Evolutionary conservation across 331 rosid species (phyloP).

Genomic region (Acacia pycnantha): DNA sequence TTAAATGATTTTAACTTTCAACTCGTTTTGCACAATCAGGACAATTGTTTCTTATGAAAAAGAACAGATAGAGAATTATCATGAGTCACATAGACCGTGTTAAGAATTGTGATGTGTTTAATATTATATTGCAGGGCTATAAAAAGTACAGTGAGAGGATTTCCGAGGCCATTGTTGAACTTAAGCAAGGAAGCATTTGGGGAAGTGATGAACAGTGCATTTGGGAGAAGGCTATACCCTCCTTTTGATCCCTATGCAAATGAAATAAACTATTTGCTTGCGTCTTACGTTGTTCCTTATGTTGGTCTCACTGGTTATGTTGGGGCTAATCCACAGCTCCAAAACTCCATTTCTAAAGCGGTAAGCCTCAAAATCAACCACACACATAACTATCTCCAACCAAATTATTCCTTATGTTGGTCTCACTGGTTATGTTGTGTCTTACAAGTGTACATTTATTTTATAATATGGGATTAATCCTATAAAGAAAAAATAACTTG

Average conservation of each 20-base stretch:
- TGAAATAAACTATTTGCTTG: constrained; percentile 58
- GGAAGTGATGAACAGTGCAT: constrained; percentile 49
- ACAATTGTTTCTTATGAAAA: too few relatives aligned
- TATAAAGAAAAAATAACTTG: too few relatives aligned
- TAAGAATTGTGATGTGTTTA: background rate
- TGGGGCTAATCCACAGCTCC: constrained; percentile 62
- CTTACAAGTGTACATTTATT: too few relatives aligned
- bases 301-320: constrained; percentile 91
- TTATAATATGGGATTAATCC: too few relatives aligned
- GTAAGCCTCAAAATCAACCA: constrained; percentile 31
- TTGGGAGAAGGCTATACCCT: constrained; percentile 48
- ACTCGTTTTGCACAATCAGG: too few relatives aligned
- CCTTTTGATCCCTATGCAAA: constrained; percentile 75
- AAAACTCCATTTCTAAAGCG: constrained; percentile 44
- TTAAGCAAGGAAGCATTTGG: constrained; percentile 55
- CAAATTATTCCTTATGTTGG: too few relatives aligned
- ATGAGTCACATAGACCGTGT: background rate
- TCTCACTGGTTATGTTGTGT: too few relatives aligned
- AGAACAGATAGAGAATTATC: too few relatives aligned
- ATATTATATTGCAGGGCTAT: constrained; percentile 37
- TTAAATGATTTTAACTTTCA: too few relatives aligned
- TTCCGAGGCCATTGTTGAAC: constrained; percentile 74
- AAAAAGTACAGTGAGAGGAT: constrained; percentile 49
- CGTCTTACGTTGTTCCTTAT: constrained; percentile 71
- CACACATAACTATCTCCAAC: background rate